Percentiles rank a stretch among this genome's conserved stretches.
phyloP scores from a whole-genome alignment of 495 filamentous ascomycete species.

The Cudoniella acicularis region DNA sequence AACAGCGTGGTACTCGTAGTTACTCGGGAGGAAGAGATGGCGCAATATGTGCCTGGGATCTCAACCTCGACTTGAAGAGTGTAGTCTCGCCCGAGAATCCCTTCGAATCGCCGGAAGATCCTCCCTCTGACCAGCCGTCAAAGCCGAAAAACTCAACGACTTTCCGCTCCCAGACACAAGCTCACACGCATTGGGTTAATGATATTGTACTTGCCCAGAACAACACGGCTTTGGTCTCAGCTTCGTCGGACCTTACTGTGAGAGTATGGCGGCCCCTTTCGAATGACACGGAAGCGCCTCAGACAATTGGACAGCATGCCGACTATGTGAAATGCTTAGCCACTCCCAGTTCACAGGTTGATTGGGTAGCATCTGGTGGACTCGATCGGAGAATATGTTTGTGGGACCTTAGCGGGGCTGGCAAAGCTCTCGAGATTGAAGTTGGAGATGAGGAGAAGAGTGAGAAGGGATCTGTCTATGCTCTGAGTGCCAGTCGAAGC shows the following conservation, averaged over 20 bases:
- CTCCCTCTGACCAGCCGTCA: conserved; percentile 24
- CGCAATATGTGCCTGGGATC: conserved; percentile 92
- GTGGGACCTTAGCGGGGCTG: conserved; percentile 88
- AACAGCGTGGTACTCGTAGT: conserved; percentile 39
- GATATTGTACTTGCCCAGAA: conserved; percentile 84
- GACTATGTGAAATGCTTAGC: conserved; percentile 97
- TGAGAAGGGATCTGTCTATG: conserved; percentile 94
- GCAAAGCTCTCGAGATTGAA: conserved; percentile 80
- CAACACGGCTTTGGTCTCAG: conserved; percentile 83
- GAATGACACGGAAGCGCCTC: conserved; percentile 59
- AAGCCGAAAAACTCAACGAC: conserved; percentile 49
- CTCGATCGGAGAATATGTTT: conserved; percentile 87
- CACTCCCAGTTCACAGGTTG: conserved; percentile 60
- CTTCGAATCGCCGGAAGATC: conserved; percentile 32
- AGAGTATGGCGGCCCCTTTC: conserved; percentile 91
- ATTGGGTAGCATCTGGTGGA: conserved; percentile 96
- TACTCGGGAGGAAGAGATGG: conserved; percentile 96
- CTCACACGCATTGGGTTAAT: conserved; percentile 98
- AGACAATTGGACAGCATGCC: conserved; percentile 85
- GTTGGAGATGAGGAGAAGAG: conserved; percentile 72
- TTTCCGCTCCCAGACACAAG: conserved; percentile 90
- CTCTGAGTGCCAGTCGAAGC: conserved; percentile 54
- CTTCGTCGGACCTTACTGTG: conserved; percentile 92
- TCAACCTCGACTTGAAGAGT: conserved; percentile 50
- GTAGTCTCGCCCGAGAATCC: conserved; percentile 24